Evolutionary conservation across 2,329 filamentous ascomycete genomes (phyloP), one percentile per base, ranked within the genome.

Genomic region (Pseudogymnoascus sp.): DNA sequence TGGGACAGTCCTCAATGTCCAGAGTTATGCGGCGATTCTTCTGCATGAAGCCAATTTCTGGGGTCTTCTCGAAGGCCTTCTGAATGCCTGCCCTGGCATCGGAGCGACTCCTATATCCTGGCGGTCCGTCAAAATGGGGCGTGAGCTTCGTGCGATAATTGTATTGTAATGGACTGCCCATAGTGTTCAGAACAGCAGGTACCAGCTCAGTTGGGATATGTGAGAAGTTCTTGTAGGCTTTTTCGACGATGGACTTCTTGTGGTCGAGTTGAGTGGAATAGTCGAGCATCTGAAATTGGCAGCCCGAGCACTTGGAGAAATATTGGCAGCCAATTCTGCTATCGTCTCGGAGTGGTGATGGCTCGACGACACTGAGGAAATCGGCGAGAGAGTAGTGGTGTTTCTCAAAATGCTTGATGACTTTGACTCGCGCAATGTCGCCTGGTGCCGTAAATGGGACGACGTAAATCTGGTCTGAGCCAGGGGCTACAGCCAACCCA

Each of bases 1-100:
- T 96, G 5, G 95, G 95, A 70, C 95, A 99, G 74, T 98, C 93
- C 75, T 99, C 95, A 68, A 99, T 98, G 73, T 99, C 95, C 67
- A 99, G 80, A 2, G 93, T 93, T 66, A 82, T 82, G 64, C 88
- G 83, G 60, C 84, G 85, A n/a, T 90, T 90, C 77, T 97, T 98
- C 67, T 83, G 81, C 82, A 92, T 95, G 78, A 96, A 99, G 7
- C 95, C 95, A 69, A 98, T 91, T 2, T 89, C 83, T 0, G 95
- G 95, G 3, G 90, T 82, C 64, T 82, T 80, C 13, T 82, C 77
- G 69, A 90, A 89, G 62, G 77, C 78, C 65, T 81, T 80, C 72
- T 81, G 81, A 65, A 80, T 79, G 65, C 83, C 80, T 72, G 74
- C 76, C 65, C 83, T 76, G 66, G 73, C 77, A 41, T 79, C 82